Base-by-base conservation (phyloP, 768 basidiomycete species). In the Kockovaella imperatae region DNA sequence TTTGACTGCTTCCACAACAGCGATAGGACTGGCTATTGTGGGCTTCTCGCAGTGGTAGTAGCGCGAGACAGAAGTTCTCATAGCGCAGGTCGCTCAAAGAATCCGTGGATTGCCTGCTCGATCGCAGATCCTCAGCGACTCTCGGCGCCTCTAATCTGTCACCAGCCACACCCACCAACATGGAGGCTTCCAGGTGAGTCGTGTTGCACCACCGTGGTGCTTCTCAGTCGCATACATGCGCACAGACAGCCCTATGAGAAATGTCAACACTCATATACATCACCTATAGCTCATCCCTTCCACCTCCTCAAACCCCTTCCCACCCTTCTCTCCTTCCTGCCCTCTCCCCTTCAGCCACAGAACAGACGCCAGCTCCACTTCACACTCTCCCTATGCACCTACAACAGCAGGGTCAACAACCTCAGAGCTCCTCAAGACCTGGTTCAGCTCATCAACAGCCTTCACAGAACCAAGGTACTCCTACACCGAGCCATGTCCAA, bases 341-440 rank as follows among this genome's bases (percentile, higher is more conserved):
- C 18, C 25, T 42, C 7, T 42, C 40, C 13, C 40, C 40, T 11
- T 42, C 40, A 7, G 10, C 7, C 6, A 28, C 18, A 26, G 40
- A 42, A 42, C 40, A 42, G 40, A 42, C 40, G 13, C 40, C 40
- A 6, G 18, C 40, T 25, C 40, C 18, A 11, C 10, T 42, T 31
- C 49, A 42, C 14, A 25, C 41, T 30, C 42, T 43, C 17, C 42
- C 49, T 20, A 23, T 44, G 14, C 35, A 51, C 35, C 21, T 35
- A 17, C 30, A 46, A 35, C 35, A 39, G 24, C 15, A 24, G 3
- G 30, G 30, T 35, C 45, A 35, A 32, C 35, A 35, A 39, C 46
- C 46, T 11, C 11, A 11, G n/a, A n/a, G n/a, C n/a, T n/a, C n/a
- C n/a, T n/a, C 23, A 29, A 42, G 24, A 25, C 20, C 10, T 25